Percentiles rank a stretch among this genome's conserved stretches.
Conservation (phyloP, 148 eudicot species). For the Euryodendron excelsum region DNA sequence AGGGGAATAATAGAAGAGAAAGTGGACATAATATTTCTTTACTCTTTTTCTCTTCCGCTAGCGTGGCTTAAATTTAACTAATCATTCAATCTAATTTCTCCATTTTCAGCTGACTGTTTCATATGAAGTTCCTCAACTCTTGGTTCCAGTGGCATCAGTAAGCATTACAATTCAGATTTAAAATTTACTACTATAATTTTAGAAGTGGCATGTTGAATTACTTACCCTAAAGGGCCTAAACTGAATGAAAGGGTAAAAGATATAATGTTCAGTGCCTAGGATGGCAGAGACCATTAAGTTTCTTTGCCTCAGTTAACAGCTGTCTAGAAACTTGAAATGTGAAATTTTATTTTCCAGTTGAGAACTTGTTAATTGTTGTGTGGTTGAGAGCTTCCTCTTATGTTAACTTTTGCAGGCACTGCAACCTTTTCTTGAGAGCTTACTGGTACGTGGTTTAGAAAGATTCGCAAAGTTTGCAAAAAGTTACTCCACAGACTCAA, state of each 20-base stretch:
- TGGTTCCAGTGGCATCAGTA: conserved; percentile 93
- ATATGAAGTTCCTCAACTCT: conserved; percentile 84
- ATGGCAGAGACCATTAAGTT: not conserved
- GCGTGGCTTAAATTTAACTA: not conserved
- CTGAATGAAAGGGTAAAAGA: too few relatives aligned
- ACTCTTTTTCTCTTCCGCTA: not conserved
- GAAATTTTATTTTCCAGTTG: not conserved
- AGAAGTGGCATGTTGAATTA: not conserved
- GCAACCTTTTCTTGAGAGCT: conserved; percentile 76
- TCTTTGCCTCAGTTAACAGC: not conserved
- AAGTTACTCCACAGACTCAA: conserved; percentile 35
- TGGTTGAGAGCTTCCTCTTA: not conserved
- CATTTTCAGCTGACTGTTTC: conserved; percentile 86
- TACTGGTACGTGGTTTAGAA: conserved; percentile 71
- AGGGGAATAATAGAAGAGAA: not conserved
- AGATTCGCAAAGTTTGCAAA: conserved; percentile 69
- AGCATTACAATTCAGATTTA: conserved; percentile 25
- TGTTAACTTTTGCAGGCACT: conserved; percentile 54
- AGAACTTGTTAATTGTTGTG: not conserved
- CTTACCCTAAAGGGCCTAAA: not conserved
- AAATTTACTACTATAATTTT: not conserved
- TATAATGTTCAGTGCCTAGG: too few relatives aligned
- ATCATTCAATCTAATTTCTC: conserved; percentile 3
- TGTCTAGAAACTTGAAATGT: not conserved
- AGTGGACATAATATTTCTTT: not conserved